Conservation (phyloP, 441 rosid species). For the Dalechampia spathulata region DNA sequence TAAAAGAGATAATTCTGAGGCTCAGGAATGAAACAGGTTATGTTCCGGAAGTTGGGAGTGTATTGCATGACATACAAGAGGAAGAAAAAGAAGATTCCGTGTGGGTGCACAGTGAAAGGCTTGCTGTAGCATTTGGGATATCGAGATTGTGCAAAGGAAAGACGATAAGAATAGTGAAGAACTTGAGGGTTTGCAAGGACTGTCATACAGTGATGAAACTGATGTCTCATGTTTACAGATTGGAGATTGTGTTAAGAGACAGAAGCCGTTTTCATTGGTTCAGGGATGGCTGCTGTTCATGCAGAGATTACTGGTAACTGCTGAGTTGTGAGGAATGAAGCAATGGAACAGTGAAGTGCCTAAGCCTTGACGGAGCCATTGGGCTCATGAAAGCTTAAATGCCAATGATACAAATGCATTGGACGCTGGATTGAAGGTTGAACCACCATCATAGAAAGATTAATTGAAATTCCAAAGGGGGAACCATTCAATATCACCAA, state of each 20-base stretch:
- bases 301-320: conserved; percentile 71
- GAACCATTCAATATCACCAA: no score
- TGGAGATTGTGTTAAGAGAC: conserved; percentile 65
- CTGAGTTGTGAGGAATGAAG: no score
- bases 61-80: conserved; percentile 61
- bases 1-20: conserved; percentile 49
- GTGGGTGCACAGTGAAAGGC: conserved; percentile 68
- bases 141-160: conserved; percentile 41
- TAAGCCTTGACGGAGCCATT: no score
- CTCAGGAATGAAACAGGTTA: conserved; percentile 63
- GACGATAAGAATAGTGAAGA: conserved; percentile 69
- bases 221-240: conserved; percentile 57
- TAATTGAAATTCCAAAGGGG: no score
- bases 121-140: conserved; percentile 71
- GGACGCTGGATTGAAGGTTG: no score
- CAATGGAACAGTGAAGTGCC: no score
- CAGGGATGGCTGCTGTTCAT: conserved; percentile 58
- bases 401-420: no score
- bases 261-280: conserved; percentile 86
- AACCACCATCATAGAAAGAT: no score
- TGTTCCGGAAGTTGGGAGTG: conserved; percentile 51
- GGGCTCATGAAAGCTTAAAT: no score
- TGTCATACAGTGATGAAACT: conserved; percentile 69
- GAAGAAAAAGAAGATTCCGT: conserved; percentile 79
- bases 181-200: conserved; percentile 69